Evolutionary conservation across 352 stramenopile species (phyloP).

Genomic region (Phytophthora syringae): DNA sequence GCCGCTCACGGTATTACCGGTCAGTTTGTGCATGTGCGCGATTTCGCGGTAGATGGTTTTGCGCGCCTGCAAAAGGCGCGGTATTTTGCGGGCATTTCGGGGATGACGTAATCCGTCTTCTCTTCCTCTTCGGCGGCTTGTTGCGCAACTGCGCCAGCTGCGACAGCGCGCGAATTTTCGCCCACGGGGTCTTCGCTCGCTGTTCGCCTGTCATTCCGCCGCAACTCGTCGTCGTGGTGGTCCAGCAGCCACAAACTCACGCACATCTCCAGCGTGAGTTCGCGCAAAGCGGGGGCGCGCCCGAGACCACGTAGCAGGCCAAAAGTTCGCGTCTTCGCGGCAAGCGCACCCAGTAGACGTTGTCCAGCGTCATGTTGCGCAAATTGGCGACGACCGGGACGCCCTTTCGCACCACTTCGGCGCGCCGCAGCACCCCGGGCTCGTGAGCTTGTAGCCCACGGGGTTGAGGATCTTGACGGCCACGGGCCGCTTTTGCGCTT

Average conservation of each 20-base stretch:
- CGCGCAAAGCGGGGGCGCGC: conserved; percentile 41
- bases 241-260: conserved; percentile 84
- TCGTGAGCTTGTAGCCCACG: conserved; percentile 94
- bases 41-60: conserved; percentile 96
- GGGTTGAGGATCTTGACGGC: conserved; percentile 98
- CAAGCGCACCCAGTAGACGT: conserved; percentile 82
- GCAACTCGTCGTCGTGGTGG: conserved; percentile 61
- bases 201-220: conserved; percentile 8
- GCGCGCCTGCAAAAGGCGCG: conserved; percentile 92
- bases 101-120: conserved; percentile 58
- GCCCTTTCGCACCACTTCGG: conserved; percentile 87
- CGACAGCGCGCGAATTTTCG: conserved; percentile 20
- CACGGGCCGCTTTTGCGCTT: conserved; percentile 82
- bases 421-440: conserved; percentile 75
- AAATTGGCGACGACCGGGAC: conserved; percentile 55
- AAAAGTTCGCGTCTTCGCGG: conserved; percentile 67
- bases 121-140: conserved; percentile 12
- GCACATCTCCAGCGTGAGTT: conserved; percentile 90
- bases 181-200: conserved; percentile 49
- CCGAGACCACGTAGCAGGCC: conserved; percentile 64
- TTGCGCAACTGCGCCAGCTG: neutral
- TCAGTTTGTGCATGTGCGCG: conserved; percentile 94
- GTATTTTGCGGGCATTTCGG: conserved; percentile 94
- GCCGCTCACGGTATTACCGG: conserved; percentile 79
- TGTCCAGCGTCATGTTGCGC: conserved; percentile 72